Evolutionary conservation across 495 filamentous ascomycete species (phyloP), one percentile per base, ranked within the genome.

Genomic region (Penicillium lividum): DNA sequence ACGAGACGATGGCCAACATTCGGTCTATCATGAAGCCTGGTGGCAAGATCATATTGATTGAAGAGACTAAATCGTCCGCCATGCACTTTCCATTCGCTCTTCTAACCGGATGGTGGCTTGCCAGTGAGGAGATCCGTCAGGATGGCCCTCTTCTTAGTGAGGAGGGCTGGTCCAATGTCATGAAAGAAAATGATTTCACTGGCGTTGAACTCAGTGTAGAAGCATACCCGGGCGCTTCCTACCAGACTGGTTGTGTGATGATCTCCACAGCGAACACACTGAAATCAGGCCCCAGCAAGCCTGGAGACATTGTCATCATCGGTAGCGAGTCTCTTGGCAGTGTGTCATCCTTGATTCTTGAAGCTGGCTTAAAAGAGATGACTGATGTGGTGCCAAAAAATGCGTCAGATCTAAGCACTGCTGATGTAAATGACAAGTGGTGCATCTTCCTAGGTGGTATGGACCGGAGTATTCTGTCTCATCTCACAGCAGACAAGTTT

Each of bases 1-100:
- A 66, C 30, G 64, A 71, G 10, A 83, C 80, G 2, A 77, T 85
- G 73, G 53, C 62, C 8, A 77, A 81, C 42, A 67, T 73, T 3
- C 69, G 73, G 0, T 57, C 53, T 1, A 52, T 80, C 16, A 56
- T 81, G 33, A 76, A 72, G 56, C 73, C 58, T 56, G 62, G 73
- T 58, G 53, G 66, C 60, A 58, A 69, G 28, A 27, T 69, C 30
- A 28, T 69, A 25, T 38, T 69, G 22, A 68, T 72, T 43, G 69
- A 72, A 31, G 69, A 69, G 48, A 72, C 67, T 7, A 58, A 51
- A 2, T 53, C 58, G 5, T 58, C 62, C 36, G 58, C 61, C 15
- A 56, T 61, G 4, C 67, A 68, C 31, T 69, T 72, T 54, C 60
- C 64, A 5, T 73, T 71, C 16, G 68, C 67, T 18, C 57, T 65